Percentiles rank a stretch among this genome's conserved stretches.
Conservation (phyloP, 1,284 basidiomycete genomes). For the Cutaneotrichosporon daszewskae region DNA sequence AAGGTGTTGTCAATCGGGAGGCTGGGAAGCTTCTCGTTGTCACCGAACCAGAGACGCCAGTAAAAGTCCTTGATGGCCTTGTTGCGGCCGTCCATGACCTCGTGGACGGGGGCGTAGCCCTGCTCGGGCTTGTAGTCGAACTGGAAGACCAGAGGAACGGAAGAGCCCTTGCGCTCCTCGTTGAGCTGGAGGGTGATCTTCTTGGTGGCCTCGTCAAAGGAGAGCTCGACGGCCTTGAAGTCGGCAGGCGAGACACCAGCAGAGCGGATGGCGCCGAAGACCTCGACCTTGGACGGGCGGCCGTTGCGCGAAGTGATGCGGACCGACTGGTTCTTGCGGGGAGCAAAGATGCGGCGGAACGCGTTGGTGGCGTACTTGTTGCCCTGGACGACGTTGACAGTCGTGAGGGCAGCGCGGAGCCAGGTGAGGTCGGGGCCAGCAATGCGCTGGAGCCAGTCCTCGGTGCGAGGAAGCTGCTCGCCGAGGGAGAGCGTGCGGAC, state of each 20-base stretch:
- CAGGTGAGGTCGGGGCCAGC: conserved; percentile 76
- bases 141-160: conserved; percentile 73
- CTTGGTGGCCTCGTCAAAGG: conserved; percentile 54
- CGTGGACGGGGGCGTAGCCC: conserved; percentile 90
- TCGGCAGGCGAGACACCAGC: conserved; percentile 60
- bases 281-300: conserved; percentile 51
- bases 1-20: conserved; percentile 72
- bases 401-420: conserved; percentile 79
- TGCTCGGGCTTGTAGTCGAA: conserved; percentile 84
- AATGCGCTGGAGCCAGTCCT: conserved; percentile 77
- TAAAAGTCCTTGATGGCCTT: conserved; percentile 91
- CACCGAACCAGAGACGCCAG: conserved; percentile 95
- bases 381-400: conserved; percentile 78
- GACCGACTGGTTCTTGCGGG: conserved; percentile 71
- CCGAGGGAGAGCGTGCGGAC: conserved; percentile 59
- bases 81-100: conserved; percentile 78
- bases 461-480: conserved; percentile 55
- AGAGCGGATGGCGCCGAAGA: conserved; percentile 76
- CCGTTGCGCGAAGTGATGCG: conserved; percentile 55
- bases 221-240: conserved; percentile 81
- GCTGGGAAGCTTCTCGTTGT: conserved; percentile 65
- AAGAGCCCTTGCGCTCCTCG: conserved; percentile 72
- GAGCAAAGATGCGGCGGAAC: conserved; percentile 76
- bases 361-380: conserved; percentile 81
- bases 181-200: conserved; percentile 70